A percentile compares a stretch with the other conserved stretches of the same genome.
These are phyloP conservation scores for Trametes meyenii DNA, from an alignment of 768 basidiomycete species.

Conservation along the genomic window DNA sequence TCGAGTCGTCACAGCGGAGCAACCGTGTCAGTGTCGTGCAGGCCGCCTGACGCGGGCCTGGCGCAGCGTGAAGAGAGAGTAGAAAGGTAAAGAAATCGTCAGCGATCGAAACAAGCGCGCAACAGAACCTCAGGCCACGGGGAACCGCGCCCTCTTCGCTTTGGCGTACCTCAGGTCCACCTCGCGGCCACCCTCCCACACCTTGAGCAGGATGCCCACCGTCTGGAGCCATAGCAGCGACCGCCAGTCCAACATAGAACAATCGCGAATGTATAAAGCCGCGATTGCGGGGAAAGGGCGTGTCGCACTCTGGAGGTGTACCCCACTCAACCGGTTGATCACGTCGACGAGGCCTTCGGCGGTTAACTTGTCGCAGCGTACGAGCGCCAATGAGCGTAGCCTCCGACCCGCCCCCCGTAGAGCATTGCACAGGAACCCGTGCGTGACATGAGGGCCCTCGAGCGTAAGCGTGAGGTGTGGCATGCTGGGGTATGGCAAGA, in stretches of 20 bases:
- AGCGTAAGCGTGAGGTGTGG: slow-evolving; percentile 31
- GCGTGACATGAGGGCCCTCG: slow-evolving; percentile 26
- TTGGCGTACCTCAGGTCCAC: slow-evolving; percentile 21
- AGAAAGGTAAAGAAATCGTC: not conserved
- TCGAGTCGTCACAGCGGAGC: slow-evolving; percentile 7
- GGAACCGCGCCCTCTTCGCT: slow-evolving; percentile 24
- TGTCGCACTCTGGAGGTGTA: slow-evolving; percentile 3
- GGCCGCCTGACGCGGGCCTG: slow-evolving; percentile 14
- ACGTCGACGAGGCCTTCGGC: slow-evolving; percentile 23
- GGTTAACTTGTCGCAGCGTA: slow-evolving; percentile 19
- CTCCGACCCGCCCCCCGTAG: slow-evolving; percentile 8
- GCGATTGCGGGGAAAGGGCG: slow-evolving; percentile 6
- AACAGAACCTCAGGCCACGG: not conserved
- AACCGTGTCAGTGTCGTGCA: slow-evolving; percentile 18
- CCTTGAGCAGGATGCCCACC: slow-evolving; percentile 18
- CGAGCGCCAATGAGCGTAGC: slow-evolving; percentile 21
- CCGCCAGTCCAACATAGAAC: slow-evolving; percentile 21
- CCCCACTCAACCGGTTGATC: slow-evolving; percentile 12
- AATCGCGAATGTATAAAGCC: slow-evolving; percentile 24
- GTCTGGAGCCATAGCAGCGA: slow-evolving; percentile 20
- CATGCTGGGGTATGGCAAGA: slow-evolving; percentile 12
- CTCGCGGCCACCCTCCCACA: slow-evolving; percentile 24
- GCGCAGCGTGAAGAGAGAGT: slow-evolving; percentile 2
- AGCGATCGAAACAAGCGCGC: slow-evolving; percentile 6
- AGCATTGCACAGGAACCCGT: slow-evolving; percentile 25